Percentiles rank a stretch among this genome's conserved stretches.
phyloP scores from a whole-genome alignment of 1,139 yeast genomes.

The Geotrichum aggregatum region DNA sequence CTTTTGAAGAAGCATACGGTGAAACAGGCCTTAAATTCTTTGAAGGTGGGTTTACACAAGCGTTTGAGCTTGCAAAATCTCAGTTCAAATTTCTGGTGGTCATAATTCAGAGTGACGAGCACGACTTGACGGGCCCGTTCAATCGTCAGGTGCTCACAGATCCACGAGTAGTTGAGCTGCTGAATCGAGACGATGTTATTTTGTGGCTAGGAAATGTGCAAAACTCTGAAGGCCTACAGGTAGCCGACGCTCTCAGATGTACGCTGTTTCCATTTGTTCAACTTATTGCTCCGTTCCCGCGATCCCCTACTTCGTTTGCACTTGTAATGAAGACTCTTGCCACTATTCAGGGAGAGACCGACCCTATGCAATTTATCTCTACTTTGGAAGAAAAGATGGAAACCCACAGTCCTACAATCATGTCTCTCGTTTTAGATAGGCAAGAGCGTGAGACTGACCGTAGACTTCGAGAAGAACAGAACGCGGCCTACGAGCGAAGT shows the following conservation, averaged over 20 bases:
- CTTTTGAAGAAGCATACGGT: slow-evolving; percentile 41
- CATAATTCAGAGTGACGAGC: slow-evolving; percentile 68
- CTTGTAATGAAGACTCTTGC: slow-evolving; percentile 54
- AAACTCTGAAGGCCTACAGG: slow-evolving; percentile 78
- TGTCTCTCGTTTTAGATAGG: slow-evolving; percentile 56
- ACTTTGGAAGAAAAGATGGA: slow-evolving; percentile 38
- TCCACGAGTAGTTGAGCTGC: slow-evolving; percentile 49
- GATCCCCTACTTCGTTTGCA: slow-evolving; percentile 37
- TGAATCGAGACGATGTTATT: slow-evolving; percentile 50
- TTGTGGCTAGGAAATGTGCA: slow-evolving; percentile 88
- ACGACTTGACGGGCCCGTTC: slow-evolving; percentile 57
- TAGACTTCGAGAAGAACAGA: slow-evolving; percentile 66
- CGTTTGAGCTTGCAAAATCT: slow-evolving; percentile 61
- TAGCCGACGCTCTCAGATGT: slow-evolving; percentile 70
- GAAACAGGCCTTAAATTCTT: slow-evolving; percentile 42
- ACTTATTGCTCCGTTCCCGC: slow-evolving; percentile 50
- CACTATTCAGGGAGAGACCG: slow-evolving; percentile 57
- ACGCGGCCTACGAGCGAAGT: slow-evolving; percentile 69
- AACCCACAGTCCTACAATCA: slow-evolving; percentile 59
- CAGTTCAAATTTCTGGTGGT: slow-evolving; percentile 69
- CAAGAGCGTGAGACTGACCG: slow-evolving; percentile 59
- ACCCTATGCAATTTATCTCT: slow-evolving; percentile 38
- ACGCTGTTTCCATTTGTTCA: slow-evolving; percentile 81
- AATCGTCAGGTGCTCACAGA: slow-evolving; percentile 55
- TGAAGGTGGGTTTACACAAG: slow-evolving; percentile 75